Evolutionary conservation across 2,329 filamentous ascomycete genomes (phyloP), one percentile per base, ranked within the genome.

Genomic region (Geosmithia putterillii): DNA sequence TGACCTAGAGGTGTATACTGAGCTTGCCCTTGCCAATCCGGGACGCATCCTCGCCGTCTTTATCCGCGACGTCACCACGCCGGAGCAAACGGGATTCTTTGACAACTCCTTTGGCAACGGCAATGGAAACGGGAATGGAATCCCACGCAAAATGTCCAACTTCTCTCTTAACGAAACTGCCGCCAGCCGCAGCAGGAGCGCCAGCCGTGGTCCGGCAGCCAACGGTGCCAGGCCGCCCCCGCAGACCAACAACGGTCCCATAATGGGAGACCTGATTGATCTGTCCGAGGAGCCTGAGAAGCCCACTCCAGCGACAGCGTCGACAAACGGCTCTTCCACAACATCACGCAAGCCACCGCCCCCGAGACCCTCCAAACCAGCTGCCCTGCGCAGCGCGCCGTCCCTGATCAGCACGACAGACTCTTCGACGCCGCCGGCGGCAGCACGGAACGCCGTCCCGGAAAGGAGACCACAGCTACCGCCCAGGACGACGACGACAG

Each of bases 1-100:
- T 7, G 94, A 98, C 62, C 69, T 98, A 3, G 94, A 98, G 59
- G 88, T 96, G 0, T 98, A 98, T 56, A 95, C 89, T 0, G 92
- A 98, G 49, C 74, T 95, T n/a, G 89, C 83, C 0, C 56, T 90
- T 28, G 79, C 85, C 2, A 82, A 96, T 52, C 90, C 89, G 0
- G 84, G 85, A 0, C 77, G 86, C 22, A 80, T 98, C 2, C 67
- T 88, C 23, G 92, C 81, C 0, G 78, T 98, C 7, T 96, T 96
- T 60, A 96, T 98, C 50, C 77, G 94, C 44, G 92, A 98, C 60
- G 86, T 98, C 19, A 98, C 92, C 0, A 95, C 87, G 0, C 75
- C 83, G 0, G 74, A 84, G 34, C 70, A 54, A 10, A 53, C 77
- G 12, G 77, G 76, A 0, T 96, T 92, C 58, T 95, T 95, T 55